These are phyloP conservation scores for Garcia nutans DNA, from an alignment of 345 rosid species.

Conservation along the genomic window DNA sequence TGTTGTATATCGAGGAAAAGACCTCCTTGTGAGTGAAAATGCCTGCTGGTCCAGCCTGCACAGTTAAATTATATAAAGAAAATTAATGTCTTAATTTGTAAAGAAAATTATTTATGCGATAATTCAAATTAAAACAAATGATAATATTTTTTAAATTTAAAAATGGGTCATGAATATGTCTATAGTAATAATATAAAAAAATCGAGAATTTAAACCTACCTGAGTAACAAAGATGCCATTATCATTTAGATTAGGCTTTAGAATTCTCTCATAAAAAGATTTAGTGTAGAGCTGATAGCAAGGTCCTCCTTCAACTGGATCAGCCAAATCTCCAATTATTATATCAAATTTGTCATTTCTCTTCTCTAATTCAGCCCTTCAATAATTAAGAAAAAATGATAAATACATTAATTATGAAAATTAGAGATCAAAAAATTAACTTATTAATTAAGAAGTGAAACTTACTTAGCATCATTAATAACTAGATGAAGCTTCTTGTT, in stretches of 20 bases:
- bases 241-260: constrained; percentile 74
- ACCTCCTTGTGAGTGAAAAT: constrained; percentile 94
- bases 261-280: constrained; percentile 69
- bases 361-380: constrained; percentile 75
- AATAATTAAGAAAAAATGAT: neutral
- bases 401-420: too few species aligned
- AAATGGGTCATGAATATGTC: too few species aligned
- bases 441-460: neutral
- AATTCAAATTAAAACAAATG: too few species aligned
- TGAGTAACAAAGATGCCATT: constrained; percentile 92
- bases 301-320: constrained; percentile 97
- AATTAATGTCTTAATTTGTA: too few species aligned
- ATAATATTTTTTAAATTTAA: too few species aligned
- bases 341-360: constrained; percentile 76
- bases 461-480: constrained; percentile 87
- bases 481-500: constrained; percentile 73
- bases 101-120: too few species aligned
- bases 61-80: neutral
- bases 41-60: constrained; percentile 96
- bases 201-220: constrained; percentile 31
- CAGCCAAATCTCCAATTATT: constrained; percentile 94
- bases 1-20: constrained; percentile 85
- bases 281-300: constrained; percentile 97
- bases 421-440: neutral
- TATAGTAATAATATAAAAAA: too few species aligned